Base-by-base conservation (phyloP, 495 filamentous ascomycete genomes). In the Neurospora sp. region DNA sequence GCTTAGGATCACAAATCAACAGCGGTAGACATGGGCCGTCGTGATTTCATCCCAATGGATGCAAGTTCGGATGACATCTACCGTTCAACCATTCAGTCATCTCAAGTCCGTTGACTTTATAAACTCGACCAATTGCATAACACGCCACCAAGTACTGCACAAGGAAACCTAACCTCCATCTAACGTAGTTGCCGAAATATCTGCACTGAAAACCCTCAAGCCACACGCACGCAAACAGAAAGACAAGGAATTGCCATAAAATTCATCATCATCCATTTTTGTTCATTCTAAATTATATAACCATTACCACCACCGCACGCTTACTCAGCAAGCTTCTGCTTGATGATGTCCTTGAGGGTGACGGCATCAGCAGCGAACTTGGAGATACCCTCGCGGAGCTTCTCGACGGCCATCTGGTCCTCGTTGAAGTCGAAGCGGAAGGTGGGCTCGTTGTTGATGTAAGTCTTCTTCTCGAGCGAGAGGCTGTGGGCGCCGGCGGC, bases 371-470 rank as follows among this genome's bases (percentile, higher is more conserved):
- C 96, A 40, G 96, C 94, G 82, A 99, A 99, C 84, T 96, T 97
- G 85, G 92, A 95, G 88, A 99, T 99, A 86, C 96, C 96, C 85
- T 98, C 94, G 66, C 93, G 90, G 74, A 99, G 89, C 91, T 99
- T 99, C 90, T 98, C 94, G 74, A 96, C 93, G 71, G 93, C 96
- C 96, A 99, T 99, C 74, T 93, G 89, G 81, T 99, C 93, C 87
- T 98, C 96, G 87, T 99, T 99, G 90, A 99, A 96, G 84, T 94
- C 92, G 88, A 97, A 99, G 81, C 96, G 94, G 94, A 97, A 99
- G 40, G 84, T 78, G 69, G 94, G 75, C 87, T 99, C 96, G 81
- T 96, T 86, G 80, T 92, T 87, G 82, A 99, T 89, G 89, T 98
- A 99, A 69, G 84, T 85, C 87, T 91, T 92, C 93, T 93, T 96